These are phyloP conservation scores for Penicillium robsamsonii DNA, from an alignment of 495 filamentous ascomycete genomes.

Conservation along the genomic window DNA sequence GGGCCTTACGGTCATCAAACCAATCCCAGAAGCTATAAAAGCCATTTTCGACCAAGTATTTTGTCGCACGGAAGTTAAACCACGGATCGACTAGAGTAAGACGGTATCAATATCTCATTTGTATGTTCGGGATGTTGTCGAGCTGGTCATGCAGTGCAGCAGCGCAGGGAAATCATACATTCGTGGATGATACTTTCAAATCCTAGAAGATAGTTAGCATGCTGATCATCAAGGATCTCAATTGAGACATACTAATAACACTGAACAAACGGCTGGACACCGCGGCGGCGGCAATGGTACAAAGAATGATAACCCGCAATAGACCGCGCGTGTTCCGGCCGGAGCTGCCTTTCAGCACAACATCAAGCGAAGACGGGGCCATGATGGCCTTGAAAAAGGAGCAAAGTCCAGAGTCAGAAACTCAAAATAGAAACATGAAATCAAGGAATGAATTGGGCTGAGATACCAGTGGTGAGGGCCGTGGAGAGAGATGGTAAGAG, in stretches of 20 bases:
- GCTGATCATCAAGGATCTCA: not conserved
- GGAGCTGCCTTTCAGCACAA: constrained; percentile 64
- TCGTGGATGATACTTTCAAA: constrained; percentile 99
- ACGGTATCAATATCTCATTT: constrained; percentile 24
- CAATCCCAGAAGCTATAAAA: constrained; percentile 99
- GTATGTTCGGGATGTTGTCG: constrained; percentile 6
- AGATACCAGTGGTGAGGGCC: constrained; percentile 28
- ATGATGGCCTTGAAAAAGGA: constrained; percentile 48
- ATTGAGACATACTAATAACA: constrained; percentile 77
- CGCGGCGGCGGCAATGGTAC: constrained; percentile 87
- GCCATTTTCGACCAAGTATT: constrained; percentile 93
- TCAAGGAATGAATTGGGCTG: constrained; percentile 38
- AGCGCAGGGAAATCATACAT: constrained; percentile 62
- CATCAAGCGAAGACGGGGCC: constrained; percentile 52
- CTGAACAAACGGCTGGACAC: constrained; percentile 94
- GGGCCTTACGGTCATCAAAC: constrained; percentile 90
- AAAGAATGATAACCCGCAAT: constrained; percentile 87
- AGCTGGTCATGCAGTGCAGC: constrained; percentile 11
- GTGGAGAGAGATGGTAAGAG: constrained; percentile 31
- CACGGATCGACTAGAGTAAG: constrained; percentile 85
- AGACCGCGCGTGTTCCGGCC: constrained; percentile 78
- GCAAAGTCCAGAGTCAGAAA: constrained; percentile 32
- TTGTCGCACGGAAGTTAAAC: constrained; percentile 99
- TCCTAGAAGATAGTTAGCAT: constrained; percentile 48
- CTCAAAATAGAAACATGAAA: constrained; percentile 32